A percentile compares a stretch with the other conserved stretches of the same genome.
phyloP scores from a whole-genome alignment of 345 rosid genomes.

The Turnera subulata region DNA sequence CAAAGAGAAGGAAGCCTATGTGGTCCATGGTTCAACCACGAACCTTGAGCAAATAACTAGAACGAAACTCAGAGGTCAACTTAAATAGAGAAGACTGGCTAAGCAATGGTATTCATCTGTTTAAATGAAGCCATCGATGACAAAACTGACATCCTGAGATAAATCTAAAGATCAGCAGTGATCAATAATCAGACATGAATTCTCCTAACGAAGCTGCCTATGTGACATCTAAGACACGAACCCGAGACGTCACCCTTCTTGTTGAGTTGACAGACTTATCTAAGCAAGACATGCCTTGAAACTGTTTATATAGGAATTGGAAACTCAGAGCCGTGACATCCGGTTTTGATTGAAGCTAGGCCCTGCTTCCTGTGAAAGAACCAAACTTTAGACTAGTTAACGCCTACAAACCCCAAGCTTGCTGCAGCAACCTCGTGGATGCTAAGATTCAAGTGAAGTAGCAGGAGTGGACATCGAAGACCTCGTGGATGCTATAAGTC shows the following conservation, averaged over 20 bases:
- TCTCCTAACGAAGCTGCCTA: too few relatives aligned
- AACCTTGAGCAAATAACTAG: too few relatives aligned
- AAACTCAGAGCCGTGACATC: background rate
- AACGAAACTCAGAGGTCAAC: too few relatives aligned
- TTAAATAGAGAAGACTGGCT: background rate
- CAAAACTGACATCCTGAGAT: background rate
- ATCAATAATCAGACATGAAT: too few relatives aligned
- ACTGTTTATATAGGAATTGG: background rate
- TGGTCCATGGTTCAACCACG: conserved; percentile 34
- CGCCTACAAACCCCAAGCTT: too few relatives aligned
- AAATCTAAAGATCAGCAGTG: too few relatives aligned
- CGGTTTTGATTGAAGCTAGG: background rate
- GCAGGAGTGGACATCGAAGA: too few relatives aligned
- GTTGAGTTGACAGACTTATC: background rate
- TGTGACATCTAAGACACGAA: too few relatives aligned
- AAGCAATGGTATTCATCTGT: background rate
- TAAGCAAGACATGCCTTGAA: background rate
- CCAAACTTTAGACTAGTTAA: background rate
- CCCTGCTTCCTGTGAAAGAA: background rate
- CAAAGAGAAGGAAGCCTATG: conserved; percentile 12
- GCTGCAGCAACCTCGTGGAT: too few relatives aligned
- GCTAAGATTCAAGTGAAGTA: too few relatives aligned
- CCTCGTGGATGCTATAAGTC: too few relatives aligned
- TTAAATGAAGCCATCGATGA: background rate
- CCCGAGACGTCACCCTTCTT: too few relatives aligned